Evolutionary conservation across 1,284 basidiomycete species (phyloP), one percentile per base, ranked within the genome.

Genomic region (Cronartium quercuum): DNA sequence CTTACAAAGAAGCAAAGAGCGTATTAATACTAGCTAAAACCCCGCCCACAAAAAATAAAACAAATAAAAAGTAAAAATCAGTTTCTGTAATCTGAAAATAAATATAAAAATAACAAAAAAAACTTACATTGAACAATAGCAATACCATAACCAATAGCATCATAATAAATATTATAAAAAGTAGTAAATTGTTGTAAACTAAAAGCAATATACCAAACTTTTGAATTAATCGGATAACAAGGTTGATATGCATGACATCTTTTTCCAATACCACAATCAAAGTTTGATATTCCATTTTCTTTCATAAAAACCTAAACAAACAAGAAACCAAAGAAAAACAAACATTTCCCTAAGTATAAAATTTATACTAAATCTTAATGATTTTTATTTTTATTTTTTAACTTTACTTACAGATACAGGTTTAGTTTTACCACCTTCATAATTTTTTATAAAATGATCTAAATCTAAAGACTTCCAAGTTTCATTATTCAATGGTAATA

Each of bases 181-280:
- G 69, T 51, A 18, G 65, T 73, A 40, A 38, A 73, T 55, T 73
- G 69, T 55, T 73, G 69, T 63, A 58, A 37, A 24, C 42, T 42
- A 65, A 64, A 65, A 12, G 65, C 47, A 21, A 73, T 73, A 62
- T 65, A 73, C 61, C 61, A 73, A 65, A 65, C 61, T 18, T 51
- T 37, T 0, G 42, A 24, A 55, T 38, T 34, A 7, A 73, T 37
- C 18, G 69, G 69, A 40, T 65, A 73, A 41, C 69, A 73, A 29
- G 62, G 69, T 42, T 73, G 69, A 18, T 62, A 61, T 6, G 51
- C 61, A 24, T 64, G 38, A 34, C 69, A 73, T 40, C 61, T 55
- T 15, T 37, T 47, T 65, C 69, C 69, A 18, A 73, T 42, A 13
- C 69, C 62, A 58, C 69, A 73, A 13, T 41, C 44, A 58, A 73